Evolutionary conservation across 352 stramenopile species (phyloP).

Genomic region (Blastocystis sp.): DNA sequence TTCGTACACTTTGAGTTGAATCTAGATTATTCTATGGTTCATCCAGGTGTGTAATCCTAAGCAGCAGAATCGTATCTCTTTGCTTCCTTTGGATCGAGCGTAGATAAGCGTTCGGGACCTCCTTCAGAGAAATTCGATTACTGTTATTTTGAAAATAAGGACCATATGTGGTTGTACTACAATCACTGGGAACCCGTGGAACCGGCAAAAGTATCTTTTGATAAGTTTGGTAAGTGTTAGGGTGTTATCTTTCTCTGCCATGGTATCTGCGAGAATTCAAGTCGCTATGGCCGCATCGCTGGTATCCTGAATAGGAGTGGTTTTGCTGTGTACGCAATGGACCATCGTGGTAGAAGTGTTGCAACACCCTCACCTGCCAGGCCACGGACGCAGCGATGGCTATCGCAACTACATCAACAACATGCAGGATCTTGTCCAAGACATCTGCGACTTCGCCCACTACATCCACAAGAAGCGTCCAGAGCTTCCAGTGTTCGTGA

Average conservation of each 20-base stretch:
- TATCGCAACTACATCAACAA: slow-evolving; percentile 62
- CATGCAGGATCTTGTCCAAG: slow-evolving; percentile 61
- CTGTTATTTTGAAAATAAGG: slow-evolving; percentile 30
- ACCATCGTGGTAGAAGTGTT: slow-evolving; percentile 31
- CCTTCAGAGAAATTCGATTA: not conserved
- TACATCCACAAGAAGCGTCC: slow-evolving; percentile 54
- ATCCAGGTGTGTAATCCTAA: slow-evolving; percentile 31
- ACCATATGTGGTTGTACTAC: slow-evolving; percentile 49
- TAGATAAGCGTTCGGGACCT: not conserved
- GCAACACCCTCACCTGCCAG: not conserved
- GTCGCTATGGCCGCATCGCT: slow-evolving; percentile 51
- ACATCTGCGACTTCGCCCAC: slow-evolving; percentile 55
- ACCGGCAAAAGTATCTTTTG: not conserved
- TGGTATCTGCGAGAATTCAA: slow-evolving; percentile 61
- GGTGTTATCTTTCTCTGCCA: slow-evolving; percentile 62
- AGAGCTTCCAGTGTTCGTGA: not conserved
- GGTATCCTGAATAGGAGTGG: slow-evolving; percentile 38
- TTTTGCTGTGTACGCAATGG: slow-evolving; percentile 61
- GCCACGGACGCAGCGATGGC: slow-evolving; percentile 62
- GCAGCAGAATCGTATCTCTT: not conserved
- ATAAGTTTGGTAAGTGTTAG: not conserved
- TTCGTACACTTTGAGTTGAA: not conserved
- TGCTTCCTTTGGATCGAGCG: not conserved
- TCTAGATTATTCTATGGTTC: not conserved
- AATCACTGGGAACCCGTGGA: slow-evolving; percentile 7